Base-by-base conservation (phyloP, 192 early-diverging fungal genomes). In the Entomortierella lignicola region DNA sequence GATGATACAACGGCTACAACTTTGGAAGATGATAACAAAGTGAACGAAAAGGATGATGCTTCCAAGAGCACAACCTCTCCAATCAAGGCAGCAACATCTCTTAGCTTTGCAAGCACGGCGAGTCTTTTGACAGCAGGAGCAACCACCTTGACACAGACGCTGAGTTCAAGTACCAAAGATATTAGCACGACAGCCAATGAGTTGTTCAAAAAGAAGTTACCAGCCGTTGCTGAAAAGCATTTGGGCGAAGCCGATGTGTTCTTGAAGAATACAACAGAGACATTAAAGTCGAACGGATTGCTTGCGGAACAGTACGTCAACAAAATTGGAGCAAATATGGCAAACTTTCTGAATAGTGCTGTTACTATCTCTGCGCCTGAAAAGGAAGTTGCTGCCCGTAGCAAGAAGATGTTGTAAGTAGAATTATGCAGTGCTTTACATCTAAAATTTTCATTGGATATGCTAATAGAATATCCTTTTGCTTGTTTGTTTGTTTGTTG, bases 291-390 rank as follows among this genome's bases (percentile, higher is more conserved):
- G n/a, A 85, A 85, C 29, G 83, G 84, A 15, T 29, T 71, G 26
- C 66, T 85, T 42, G 86, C 86, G 39, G 86, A 87, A 57, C 84
- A 85, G 58, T 87, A 87, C 37, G 64, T 87, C 39, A 81, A 84
- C 32, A 81, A 82, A 29, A 82, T 85, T 63, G 86, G 86, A 7
- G 60, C 66, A 1, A 83, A 83, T 27, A 81, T 85, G 44, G 65
- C 80, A 39, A 63, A 80, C 23, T 82, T 79, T 43, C 43, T 87
- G 11, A 82, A 82, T 30, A 80, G 54, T 50, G 81, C 84, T 17
- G 77, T 87, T 0, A 82, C 77, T 42, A 77, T 87, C 32, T 64
- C 82, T 0, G 70, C 75, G 7, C 86, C 86, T 0, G 65, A 65
- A 13, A 70, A 77, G 34, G 59, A 82, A 42, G 61, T 48, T 15